Base-by-base conservation (phyloP, 441 rosid genomes). In the Jatropha podagrica region DNA sequence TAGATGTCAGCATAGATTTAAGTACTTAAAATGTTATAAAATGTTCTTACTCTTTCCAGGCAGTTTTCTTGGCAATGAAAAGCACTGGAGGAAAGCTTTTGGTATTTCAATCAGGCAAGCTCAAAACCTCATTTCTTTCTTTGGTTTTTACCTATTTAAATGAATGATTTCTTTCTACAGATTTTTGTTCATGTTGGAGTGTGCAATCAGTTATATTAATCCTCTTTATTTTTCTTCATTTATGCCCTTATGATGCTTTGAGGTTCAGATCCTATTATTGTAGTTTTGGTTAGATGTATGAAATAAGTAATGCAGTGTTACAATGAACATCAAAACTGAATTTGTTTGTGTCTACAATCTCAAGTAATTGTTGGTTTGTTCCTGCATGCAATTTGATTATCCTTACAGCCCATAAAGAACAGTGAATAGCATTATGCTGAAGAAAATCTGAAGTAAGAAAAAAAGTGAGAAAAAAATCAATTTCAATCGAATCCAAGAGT, bases 91-190 rank as follows among this genome's bases (percentile, higher is more conserved):
- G 98, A 77, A 95, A 95, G 86, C 97, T 95, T 73, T 71, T 95
- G 86, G 97, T 92, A 71, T 92, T 92, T 83, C 98, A 95, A 81
- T 92, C 98, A 92, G 97, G 98, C 83, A 83, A 78, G 91, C 64
- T 73, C 52, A 37, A 48, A 38, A 70, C 49, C 74, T 73, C 27
- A 62, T 61, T 49, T 52, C 65, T 23, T 46, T 12, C 12, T 15
- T n/a, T 76, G n/a, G n/a, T 51, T 62, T 81, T 52, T 65, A 49
- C 54, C 63, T 63, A 49, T 76, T 49, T 73, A 41, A 20, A 65
- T 75, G 46, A 59, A 27, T 49, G 59, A 48, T 32, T 67, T n/a
- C 48, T 23, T 44, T 15, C n/a, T 40, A 14, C 12, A 46, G 13
- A 37, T 40, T 17, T 42, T 59, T 59, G 4, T 60, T 75, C 32